phyloP scores from a whole-genome alignment of 1,284 basidiomycete genomes.

The Peniophora sp. region DNA sequence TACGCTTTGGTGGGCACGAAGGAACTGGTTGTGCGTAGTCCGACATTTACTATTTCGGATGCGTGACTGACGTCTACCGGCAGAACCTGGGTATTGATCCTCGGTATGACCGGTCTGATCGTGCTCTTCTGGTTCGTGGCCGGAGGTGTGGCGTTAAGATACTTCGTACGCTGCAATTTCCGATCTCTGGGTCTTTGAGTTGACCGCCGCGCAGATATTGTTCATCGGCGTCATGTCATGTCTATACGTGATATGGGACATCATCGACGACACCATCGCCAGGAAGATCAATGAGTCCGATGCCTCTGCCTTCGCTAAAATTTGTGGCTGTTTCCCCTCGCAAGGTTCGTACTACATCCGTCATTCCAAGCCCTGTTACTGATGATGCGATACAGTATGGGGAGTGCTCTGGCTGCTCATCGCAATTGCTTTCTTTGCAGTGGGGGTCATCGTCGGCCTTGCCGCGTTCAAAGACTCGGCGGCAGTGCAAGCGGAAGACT shows the following conservation, averaged over 20 bases:
- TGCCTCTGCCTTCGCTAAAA: slow-evolving; percentile 81
- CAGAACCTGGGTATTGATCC: slow-evolving; percentile 68
- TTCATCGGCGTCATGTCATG: slow-evolving; percentile 96
- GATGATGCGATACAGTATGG: slow-evolving; percentile 48
- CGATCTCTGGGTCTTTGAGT: slow-evolving; percentile 12
- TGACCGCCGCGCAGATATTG: slow-evolving; percentile 49
- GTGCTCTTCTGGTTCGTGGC: slow-evolving; percentile 82
- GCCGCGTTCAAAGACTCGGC: slow-evolving; percentile 77
- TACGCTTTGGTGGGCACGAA: slow-evolving; percentile 86
- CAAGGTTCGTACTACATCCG: slow-evolving; percentile 34
- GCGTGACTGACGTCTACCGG: background rate
- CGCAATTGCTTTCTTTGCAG: slow-evolving; percentile 76
- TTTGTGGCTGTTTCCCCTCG: slow-evolving; percentile 77
- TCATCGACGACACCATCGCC: slow-evolving; percentile 84
- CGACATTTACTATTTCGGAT: background rate
- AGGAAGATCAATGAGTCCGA: slow-evolving; percentile 91
- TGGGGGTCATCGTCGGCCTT: slow-evolving; percentile 78
- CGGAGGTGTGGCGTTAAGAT: slow-evolving; percentile 63
- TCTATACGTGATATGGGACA: slow-evolving; percentile 83
- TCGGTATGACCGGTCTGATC: slow-evolving; percentile 70
- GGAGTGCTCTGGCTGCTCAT: slow-evolving; percentile 87
- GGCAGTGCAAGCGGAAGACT: slow-evolving; percentile 39
- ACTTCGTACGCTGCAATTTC: slow-evolving; percentile 41
- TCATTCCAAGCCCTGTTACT: slow-evolving; percentile 1
- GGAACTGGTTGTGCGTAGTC: slow-evolving; percentile 63